Base-by-base conservation (phyloP, 352 stramenopile genomes). In the Globisporangium camurandrum region DNA sequence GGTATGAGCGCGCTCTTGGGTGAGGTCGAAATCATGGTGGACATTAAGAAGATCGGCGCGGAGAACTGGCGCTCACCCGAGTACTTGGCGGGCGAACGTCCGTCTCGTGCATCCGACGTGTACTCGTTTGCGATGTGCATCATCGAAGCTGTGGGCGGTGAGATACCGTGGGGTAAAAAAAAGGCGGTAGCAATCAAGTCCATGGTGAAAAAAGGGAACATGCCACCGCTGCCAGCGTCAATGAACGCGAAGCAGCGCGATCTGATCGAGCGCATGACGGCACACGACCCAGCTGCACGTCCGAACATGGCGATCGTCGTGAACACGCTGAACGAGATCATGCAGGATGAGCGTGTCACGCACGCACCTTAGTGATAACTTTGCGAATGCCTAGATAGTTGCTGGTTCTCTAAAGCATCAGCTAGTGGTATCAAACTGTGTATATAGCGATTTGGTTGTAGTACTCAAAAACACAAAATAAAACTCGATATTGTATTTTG, bases 241-340 rank as follows among this genome's bases (percentile, higher is more conserved):
- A 27, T 51, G 28, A 51, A 1, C 1, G 2, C 19, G 4, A 51
- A 51, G 22, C 48, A 54, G 23, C 9, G 36, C n/a, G 46, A 46
- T 24, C 19, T 54, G 36, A 4, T 54, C 19, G 24, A 28, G 48
- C n/a, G 38, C 1, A 54, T 54, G 48, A 30, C 26, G 8, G 36
- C 20, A 16, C n/a, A n/a, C 1, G 48, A 54, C 2, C 36, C 36
- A 7, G 4, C 36, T 4, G 36, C 20, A n/a, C 36, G 17, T 19
- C 17, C 12, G 36, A 24, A 0, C 2, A 41, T 41, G 36, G 1
- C 17, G 36, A 12, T 41, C 4, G 36, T 41, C 0, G 36, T 41
- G 36, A 41, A 41, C 16, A 41, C 12, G 36, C 36, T 41, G 17
- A 7, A 2, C 0, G 36, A 41, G 36, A 41, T 41, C 17, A n/a